Conservation (phyloP, 2,329 filamentous ascomycete genomes). For the Colletotrichum caudatum region DNA sequence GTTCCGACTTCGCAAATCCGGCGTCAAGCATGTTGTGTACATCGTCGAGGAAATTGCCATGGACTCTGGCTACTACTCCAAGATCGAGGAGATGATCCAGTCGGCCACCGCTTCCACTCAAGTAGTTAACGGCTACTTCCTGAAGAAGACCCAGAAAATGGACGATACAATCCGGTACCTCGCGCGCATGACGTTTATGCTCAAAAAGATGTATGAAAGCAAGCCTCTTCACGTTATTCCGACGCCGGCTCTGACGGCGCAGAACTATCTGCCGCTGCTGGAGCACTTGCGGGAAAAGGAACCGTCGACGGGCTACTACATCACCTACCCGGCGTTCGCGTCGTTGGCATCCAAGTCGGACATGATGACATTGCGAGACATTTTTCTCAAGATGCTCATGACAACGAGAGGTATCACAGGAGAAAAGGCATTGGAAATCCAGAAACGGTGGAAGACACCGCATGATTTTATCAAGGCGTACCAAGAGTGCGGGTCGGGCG, state of each 20-base stretch:
- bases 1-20: conserved; percentile 79
- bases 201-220: conserved; percentile 73
- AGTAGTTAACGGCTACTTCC: conserved; percentile 82
- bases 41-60: conserved; percentile 80
- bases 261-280: conserved; percentile 75
- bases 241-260: conserved; percentile 69
- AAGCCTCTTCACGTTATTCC: conserved; percentile 73
- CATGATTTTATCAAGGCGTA: conserved; percentile 78
- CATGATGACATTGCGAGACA: conserved; percentile 77
- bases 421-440: conserved; percentile 84
- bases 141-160: conserved; percentile 80
- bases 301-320: conserved; percentile 65
- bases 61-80: conserved; percentile 63
- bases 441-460: conserved; percentile 82
- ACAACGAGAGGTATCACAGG: conserved; percentile 80
- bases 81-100: conserved; percentile 75
- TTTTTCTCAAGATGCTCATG: conserved; percentile 90
- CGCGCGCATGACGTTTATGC: conserved; percentile 75
- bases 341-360: conserved; percentile 81
- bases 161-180: conserved; percentile 85
- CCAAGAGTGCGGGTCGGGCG: conserved; percentile 63
- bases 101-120: conserved; percentile 83
- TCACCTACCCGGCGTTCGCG: conserved; percentile 79
- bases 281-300: conserved; percentile 67
- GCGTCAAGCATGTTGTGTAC: conserved; percentile 82